Conservation (phyloP, 495 filamentous ascomycete species). For the Penicillium crystallinum region DNA sequence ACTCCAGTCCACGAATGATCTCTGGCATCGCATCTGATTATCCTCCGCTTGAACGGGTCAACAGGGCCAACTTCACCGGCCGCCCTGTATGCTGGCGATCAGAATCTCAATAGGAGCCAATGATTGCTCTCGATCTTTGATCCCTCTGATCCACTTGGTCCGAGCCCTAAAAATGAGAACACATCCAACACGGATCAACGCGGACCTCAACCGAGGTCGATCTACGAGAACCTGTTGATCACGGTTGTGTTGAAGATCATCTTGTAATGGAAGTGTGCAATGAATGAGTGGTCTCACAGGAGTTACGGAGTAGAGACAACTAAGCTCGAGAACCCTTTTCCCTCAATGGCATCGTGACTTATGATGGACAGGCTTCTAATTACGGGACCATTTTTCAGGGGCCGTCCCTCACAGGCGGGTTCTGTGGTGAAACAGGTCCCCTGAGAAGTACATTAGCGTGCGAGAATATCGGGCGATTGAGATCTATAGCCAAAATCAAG, state of each 20-base stretch:
- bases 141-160: constrained; percentile 1
- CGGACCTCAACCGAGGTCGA: not conserved
- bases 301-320: too few species aligned
- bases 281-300: too few species aligned
- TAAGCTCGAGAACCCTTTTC: too few species aligned
- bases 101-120: not conserved
- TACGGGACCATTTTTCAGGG: not conserved
- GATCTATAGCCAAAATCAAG: not conserved
- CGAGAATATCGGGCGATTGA: not conserved
- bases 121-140: not conserved
- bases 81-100: constrained; percentile 3
- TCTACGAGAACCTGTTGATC: too few species aligned
- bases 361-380: not conserved
- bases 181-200: not conserved
- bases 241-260: too few species aligned
- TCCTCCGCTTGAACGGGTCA: not conserved
- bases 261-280: too few species aligned
- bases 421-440: not conserved
- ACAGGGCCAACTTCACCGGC: not conserved
- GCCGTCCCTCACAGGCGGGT: not conserved
- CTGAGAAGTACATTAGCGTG: constrained; percentile 3
- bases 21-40: not conserved
- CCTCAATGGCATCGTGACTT: too few species aligned
- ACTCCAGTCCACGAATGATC: not conserved
- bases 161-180: constrained; percentile 5